Evolutionary conservation across 2,329 filamentous ascomycete genomes (phyloP).

Genomic region (Fusarium pseudograminearum): DNA sequence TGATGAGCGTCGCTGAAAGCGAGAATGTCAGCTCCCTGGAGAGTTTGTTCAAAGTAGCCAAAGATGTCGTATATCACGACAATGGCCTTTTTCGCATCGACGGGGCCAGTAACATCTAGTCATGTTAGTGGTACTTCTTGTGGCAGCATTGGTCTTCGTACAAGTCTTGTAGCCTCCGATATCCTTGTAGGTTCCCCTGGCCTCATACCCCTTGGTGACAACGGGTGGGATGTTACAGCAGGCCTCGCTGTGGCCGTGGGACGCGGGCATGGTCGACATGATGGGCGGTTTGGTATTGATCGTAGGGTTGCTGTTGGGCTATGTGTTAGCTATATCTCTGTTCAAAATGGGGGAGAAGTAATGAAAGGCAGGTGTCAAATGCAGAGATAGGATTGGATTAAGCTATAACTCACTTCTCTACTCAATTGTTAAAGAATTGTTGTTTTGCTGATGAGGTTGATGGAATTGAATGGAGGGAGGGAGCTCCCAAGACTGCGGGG

Average conservation of each 20-base stretch:
- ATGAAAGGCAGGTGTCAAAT: background rate
- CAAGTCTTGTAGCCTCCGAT: conserved; percentile 68
- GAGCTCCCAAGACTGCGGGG: conserved; percentile 28
- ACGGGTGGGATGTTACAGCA: conserved; percentile 72
- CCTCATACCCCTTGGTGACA: conserved; percentile 65
- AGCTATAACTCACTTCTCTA: conserved; percentile 6
- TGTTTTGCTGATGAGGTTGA: background rate
- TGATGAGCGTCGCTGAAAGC: conserved; percentile 66
- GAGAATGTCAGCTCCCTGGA: conserved; percentile 77
- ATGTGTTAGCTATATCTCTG: conserved; percentile 14
- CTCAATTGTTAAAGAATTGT: background rate
- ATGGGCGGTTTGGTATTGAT: conserved; percentile 26
- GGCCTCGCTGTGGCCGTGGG: conserved; percentile 66
- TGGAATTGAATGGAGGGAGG: conserved; percentile 5
- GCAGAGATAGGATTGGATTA: too few species aligned
- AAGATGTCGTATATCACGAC: conserved; percentile 76
- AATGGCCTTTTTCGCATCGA: conserved; percentile 67
- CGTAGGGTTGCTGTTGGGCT: conserved; percentile 21
- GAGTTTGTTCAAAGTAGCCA: conserved; percentile 76
- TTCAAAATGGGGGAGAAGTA: background rate
- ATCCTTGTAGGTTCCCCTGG: conserved; percentile 68
- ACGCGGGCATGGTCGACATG: conserved; percentile 65
- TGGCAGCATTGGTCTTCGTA: conserved; percentile 39
- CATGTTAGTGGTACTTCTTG: background rate
- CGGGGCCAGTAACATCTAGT: conserved; percentile 61